These are phyloP conservation scores for Dryas octopetala DNA, from an alignment of 306 rosid genomes.

Conservation along the genomic window DNA sequence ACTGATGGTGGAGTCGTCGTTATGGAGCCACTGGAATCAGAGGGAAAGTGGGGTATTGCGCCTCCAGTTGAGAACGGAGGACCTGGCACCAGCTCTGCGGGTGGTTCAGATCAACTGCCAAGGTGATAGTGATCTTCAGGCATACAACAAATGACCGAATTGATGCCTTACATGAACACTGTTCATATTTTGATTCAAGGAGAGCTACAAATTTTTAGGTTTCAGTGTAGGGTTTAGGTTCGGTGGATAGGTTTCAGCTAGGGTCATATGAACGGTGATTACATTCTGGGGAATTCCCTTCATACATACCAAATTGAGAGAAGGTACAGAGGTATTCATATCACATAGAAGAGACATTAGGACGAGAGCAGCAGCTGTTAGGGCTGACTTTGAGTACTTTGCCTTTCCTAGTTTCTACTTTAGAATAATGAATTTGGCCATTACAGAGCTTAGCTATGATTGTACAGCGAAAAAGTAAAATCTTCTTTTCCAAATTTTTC, in stretches of 20 bases:
- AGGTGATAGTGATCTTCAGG: not conserved
- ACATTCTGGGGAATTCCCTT: not conserved
- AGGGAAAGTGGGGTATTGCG: constrained; percentile 5
- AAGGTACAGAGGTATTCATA: not conserved
- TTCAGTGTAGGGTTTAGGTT: not conserved
- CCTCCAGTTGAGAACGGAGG: not conserved
- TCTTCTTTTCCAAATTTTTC: not conserved
- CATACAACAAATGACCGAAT: not conserved
- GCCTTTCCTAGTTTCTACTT: not conserved
- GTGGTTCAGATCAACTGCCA: not conserved
- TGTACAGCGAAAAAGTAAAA: not conserved
- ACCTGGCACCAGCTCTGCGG: not conserved
- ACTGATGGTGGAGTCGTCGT: constrained; percentile 4
- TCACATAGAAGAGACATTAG: no score
- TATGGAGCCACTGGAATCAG: constrained; percentile 10
- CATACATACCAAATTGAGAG: not conserved
- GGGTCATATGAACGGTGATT: not conserved
- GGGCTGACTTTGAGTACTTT: not conserved
- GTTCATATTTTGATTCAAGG: not conserved
- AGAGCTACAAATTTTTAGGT: constrained; percentile 3
- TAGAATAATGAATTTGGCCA: not conserved
- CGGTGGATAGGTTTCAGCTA: not conserved
- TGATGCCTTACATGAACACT: not conserved
- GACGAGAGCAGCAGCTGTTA: not conserved
- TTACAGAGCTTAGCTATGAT: not conserved